Percentiles rank a stretch among this genome's conserved stretches.
These are phyloP conservation scores for Alternaria novae-zelandiae DNA, from an alignment of 2,329 filamentous ascomycete genomes.

Conservation along the genomic window DNA sequence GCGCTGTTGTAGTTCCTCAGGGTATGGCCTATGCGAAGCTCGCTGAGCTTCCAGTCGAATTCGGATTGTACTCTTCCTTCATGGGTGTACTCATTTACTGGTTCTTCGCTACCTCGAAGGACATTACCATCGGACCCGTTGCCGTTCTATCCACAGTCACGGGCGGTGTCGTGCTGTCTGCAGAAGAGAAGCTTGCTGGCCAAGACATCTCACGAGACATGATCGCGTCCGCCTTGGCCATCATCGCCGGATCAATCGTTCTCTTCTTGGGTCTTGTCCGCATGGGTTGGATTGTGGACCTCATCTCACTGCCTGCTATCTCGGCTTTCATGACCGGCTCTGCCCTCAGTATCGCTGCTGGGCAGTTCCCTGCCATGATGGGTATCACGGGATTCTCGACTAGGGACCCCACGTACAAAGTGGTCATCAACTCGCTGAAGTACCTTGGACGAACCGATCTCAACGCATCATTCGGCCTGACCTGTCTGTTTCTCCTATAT, in stretches of 20 bases:
- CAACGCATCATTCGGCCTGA: slow-evolving; percentile 86
- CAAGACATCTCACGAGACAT: slow-evolving; percentile 52
- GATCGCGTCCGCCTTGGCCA: slow-evolving; percentile 65
- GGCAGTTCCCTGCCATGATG: slow-evolving; percentile 82
- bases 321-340: slow-evolving; percentile 98
- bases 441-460: slow-evolving; percentile 67
- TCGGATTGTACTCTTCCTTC: slow-evolving; percentile 92
- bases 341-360: slow-evolving; percentile 83
- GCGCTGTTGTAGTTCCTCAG: slow-evolving; percentile 85
- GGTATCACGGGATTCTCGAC: slow-evolving; percentile 78
- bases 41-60: slow-evolving; percentile 78
- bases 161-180: slow-evolving; percentile 75
- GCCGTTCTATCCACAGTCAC: slow-evolving; percentile 93
- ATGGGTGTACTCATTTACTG: slow-evolving; percentile 96
- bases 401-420: slow-evolving; percentile 77
- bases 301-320: slow-evolving; percentile 89
- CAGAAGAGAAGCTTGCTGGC: slow-evolving; percentile 56
- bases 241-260: slow-evolving; percentile 82
- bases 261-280: slow-evolving; percentile 79
- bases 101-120: slow-evolving; percentile 98
- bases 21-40: slow-evolving; percentile 93
- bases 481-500: slow-evolving; percentile 80
- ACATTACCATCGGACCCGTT: slow-evolving; percentile 96
- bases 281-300: slow-evolving; percentile 88
- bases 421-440: slow-evolving; percentile 83